phyloP scores from a whole-genome alignment of 495 filamentous ascomycete genomes.

The Letharia lupina region DNA sequence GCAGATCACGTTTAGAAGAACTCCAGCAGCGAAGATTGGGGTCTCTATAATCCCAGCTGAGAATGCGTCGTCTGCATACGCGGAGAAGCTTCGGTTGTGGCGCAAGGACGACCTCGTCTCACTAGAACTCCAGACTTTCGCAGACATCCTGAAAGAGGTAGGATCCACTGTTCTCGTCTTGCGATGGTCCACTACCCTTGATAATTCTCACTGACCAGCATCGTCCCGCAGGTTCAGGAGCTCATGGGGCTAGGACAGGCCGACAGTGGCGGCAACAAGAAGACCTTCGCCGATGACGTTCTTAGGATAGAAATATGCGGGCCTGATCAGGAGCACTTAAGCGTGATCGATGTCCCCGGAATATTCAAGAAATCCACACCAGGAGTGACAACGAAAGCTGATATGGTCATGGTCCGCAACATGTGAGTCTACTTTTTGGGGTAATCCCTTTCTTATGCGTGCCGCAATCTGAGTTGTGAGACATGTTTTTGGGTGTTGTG shows the following conservation, averaged over 20 bases:
- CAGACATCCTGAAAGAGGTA: constrained; percentile 30
- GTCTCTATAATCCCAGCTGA: constrained; percentile 29
- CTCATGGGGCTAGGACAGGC: constrained; percentile 30
- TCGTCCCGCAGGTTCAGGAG: constrained; percentile 26
- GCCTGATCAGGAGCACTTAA: constrained; percentile 49
- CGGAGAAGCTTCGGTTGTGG: constrained; percentile 28
- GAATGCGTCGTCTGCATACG: constrained; percentile 22
- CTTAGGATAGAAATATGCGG: constrained; percentile 52
- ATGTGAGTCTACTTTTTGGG: constrained; percentile 27
- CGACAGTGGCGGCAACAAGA: constrained; percentile 13
- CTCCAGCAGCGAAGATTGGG: constrained; percentile 14
- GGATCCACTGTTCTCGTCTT: not conserved
- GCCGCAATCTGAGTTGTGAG: not conserved
- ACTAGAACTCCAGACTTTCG: constrained; percentile 24
- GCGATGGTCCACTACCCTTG: not conserved
- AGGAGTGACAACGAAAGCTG: constrained; percentile 41
- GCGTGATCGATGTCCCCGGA: constrained; percentile 55
- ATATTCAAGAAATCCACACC: constrained; percentile 49
- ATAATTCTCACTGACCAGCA: not conserved
- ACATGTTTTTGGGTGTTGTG: not conserved
- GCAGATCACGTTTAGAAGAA: constrained; percentile 42
- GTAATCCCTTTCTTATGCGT: not conserved
- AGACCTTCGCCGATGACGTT: constrained; percentile 48
- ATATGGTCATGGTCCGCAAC: constrained; percentile 41
- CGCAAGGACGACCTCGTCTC: constrained; percentile 18